A percentile compares a stretch with the other conserved stretches of the same genome.
Evolutionary conservation across 768 basidiomycete species (phyloP).

Genomic region (Suillus luteus): DNA sequence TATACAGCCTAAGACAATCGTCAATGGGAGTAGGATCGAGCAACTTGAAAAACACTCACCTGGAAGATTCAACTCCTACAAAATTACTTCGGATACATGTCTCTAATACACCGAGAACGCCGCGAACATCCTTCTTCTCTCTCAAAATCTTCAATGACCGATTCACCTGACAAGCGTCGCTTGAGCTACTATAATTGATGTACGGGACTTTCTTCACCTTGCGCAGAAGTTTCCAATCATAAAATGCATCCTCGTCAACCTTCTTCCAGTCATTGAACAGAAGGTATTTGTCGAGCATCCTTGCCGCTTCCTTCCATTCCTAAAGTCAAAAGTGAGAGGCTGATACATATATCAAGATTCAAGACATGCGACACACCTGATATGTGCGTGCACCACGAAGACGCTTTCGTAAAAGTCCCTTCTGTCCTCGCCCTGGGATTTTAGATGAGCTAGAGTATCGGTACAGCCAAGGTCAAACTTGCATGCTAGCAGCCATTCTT

Average conservation of each 20-base stretch:
- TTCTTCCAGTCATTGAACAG: conserved; percentile 91
- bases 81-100: conserved; percentile 92
- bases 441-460: conserved; percentile 9
- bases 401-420: conserved; percentile 73
- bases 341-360: background rate
- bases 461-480: conserved; percentile 22
- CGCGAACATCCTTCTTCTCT: conserved; percentile 78
- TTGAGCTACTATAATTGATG: background rate
- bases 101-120: conserved; percentile 86
- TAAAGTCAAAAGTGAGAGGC: conserved; percentile 26
- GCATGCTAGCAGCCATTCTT: conserved; percentile 94
- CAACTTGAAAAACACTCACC: conserved; percentile 39
- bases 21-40: conserved; percentile 6
- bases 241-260: conserved; percentile 84
- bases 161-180: conserved; percentile 54
- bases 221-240: conserved; percentile 86
- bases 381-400: conserved; percentile 77
- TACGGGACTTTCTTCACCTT: conserved; percentile 47
- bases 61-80: conserved; percentile 85
- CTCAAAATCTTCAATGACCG: conserved; percentile 72
- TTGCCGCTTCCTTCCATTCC: conserved; percentile 89
- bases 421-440: conserved; percentile 76
- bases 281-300: conserved; percentile 76
- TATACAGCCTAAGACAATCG: conserved; percentile 68
- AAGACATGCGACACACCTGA: conserved; percentile 44